phyloP scores from a whole-genome alignment of 1,139 yeast genomes.

The Citeromyces hawaiiensis region DNA sequence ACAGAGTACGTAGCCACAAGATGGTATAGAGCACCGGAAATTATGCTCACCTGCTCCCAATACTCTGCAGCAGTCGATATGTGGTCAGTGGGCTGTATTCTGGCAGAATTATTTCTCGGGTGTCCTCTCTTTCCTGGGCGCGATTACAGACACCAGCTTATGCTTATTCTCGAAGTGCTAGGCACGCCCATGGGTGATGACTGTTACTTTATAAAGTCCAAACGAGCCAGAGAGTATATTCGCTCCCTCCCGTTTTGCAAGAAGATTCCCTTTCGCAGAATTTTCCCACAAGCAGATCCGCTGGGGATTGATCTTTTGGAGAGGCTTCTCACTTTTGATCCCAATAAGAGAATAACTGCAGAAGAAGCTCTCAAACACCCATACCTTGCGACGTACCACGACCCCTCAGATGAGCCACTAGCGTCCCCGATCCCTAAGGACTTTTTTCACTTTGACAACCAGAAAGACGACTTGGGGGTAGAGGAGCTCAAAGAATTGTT shows the following conservation, averaged over 20 bases:
- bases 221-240: conserved; percentile 80
- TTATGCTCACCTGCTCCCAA: conserved; percentile 87
- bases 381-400: conserved; percentile 68
- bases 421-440: conserved; percentile 62
- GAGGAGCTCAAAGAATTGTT: conserved; percentile 60
- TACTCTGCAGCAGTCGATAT: conserved; percentile 92
- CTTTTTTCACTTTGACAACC: conserved; percentile 73
- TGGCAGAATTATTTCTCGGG: conserved; percentile 84
- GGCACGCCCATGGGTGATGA: conserved; percentile 88
- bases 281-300: conserved; percentile 42
- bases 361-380: conserved; percentile 77
- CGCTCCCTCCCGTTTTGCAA: conserved; percentile 56
- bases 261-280: conserved; percentile 35
- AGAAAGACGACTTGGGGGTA: conserved; percentile 56
- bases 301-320: conserved; percentile 67
- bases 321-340: conserved; percentile 68
- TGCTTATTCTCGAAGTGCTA: conserved; percentile 74
- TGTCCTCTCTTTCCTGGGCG: conserved; percentile 89
- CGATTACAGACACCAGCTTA: conserved; percentile 84
- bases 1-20: conserved; percentile 97
- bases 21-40: conserved; percentile 97
- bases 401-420: conserved; percentile 70
- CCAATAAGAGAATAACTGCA: conserved; percentile 64
- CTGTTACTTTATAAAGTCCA: conserved; percentile 64
- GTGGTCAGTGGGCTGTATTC: conserved; percentile 94